Evolutionary conservation across 2,329 filamentous ascomycete species (phyloP), one percentile per base, ranked within the genome.

Genomic region (Trichoderma simmonsii): DNA sequence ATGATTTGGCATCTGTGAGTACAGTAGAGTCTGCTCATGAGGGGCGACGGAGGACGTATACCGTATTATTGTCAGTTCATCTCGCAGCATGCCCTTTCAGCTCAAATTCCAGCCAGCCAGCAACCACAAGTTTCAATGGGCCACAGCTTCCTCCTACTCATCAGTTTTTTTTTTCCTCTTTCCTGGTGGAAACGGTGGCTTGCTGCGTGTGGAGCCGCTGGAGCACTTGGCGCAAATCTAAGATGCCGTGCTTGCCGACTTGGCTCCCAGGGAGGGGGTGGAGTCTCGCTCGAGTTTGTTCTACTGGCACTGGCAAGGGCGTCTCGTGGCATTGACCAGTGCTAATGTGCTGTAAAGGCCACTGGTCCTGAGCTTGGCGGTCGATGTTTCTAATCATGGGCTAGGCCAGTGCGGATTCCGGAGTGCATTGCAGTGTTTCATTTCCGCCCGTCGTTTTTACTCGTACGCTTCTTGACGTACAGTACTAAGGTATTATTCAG

Each of bases 241-340:
- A 71, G 67, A 66, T 72, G 71, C 71, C 71, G 71, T 72, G 48
- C 60, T 70, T 71, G 67, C 71, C 71, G 71, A 72, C 71, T 72
- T 72, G 71, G 71, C 71, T 70, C 43, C 51, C 26, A 63, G 67
- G 67, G 43, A 30, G 56, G 43, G 71, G 71, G 70, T 67, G 69
- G 48, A 26, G 57, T 62, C 30, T 30, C 28, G 39, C 43, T 21
- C 59, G 18, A 21, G 36, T 39, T 18, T 18, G 14, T 39, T 18
- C 36, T 39, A 39, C 36, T 39, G 36, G 36, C 14, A 39, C 39
- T 48, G 65, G 54, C 65, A 68, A 68, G 65, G 65, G 65, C 65
- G 36, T 61, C 67, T 70, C 67, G 57, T 70, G 67, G 65, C 65
- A 68, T 48, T 32, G 54, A 59, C 56, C 65, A 68, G 34, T 36